Evolutionary conservation across 192 early-diverging fungal species (phyloP).

Genomic region (Entomortierella parvispora): DNA sequence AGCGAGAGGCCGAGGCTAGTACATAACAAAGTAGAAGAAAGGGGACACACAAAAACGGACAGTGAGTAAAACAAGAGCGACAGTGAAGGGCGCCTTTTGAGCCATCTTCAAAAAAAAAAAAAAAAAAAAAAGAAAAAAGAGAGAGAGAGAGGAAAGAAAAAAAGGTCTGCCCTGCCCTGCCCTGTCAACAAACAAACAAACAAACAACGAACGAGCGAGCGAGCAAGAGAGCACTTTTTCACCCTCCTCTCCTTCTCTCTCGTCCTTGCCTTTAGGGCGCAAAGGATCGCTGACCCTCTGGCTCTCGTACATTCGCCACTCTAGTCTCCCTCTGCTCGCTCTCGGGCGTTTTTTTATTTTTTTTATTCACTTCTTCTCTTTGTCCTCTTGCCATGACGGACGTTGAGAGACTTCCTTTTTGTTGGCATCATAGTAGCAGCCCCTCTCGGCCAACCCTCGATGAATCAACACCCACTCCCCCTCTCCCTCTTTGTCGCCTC

Average conservation of each 20-base stretch:
- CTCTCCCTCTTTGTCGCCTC: too few species aligned
- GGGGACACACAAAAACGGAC: not conserved
- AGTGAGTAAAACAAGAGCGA: not conserved
- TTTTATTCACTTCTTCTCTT: constrained; percentile 12
- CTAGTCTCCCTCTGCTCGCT: not conserved
- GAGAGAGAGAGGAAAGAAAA: not conserved
- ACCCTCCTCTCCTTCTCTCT: not conserved
- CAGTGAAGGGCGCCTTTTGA: not conserved
- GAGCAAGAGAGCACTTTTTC: constrained; percentile 8
- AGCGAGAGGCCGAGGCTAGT: constrained; percentile 11
- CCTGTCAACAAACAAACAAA: too few species aligned
- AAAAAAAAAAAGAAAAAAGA: not conserved
- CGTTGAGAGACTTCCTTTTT: too few species aligned
- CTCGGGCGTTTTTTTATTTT: constrained; percentile 16
- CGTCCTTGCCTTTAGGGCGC: too few species aligned
- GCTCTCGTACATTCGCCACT: not conserved
- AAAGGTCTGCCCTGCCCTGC: too few species aligned
- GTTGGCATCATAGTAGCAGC: too few species aligned
- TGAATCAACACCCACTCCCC: too few species aligned
- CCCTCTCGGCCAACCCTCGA: too few species aligned
- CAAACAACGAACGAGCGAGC: constrained; percentile 4
- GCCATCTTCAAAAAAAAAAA: not conserved
- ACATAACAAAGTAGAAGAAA: not conserved
- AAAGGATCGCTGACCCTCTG: not conserved
- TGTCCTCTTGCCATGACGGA: too few species aligned